These are phyloP conservation scores for Melanomma pulvis-pyrius DNA, from an alignment of 495 filamentous ascomycete species.

Conservation along the genomic window DNA sequence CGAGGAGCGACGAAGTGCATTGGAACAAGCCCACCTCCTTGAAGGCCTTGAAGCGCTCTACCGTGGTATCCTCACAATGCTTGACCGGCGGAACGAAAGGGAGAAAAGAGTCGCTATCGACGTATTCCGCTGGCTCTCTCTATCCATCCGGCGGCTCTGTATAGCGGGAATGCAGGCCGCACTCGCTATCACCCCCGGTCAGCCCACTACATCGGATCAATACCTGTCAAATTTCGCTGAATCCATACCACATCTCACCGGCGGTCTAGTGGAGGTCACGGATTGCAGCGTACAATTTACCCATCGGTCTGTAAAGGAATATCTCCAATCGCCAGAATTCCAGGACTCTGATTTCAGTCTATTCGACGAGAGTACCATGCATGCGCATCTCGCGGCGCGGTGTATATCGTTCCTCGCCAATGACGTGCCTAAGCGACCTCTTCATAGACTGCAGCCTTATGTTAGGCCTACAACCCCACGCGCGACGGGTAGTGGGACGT, in stretches of 20 bases:
- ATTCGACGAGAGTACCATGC: constrained; percentile 21
- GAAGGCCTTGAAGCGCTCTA: constrained; percentile 30
- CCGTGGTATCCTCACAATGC: constrained; percentile 18
- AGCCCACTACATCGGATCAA: not conserved
- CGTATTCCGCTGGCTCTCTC: constrained; percentile 29
- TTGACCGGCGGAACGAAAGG: constrained; percentile 3
- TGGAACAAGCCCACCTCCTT: constrained; percentile 5
- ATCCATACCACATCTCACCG: constrained; percentile 23
- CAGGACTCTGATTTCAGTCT: constrained; percentile 19
- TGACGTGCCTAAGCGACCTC: constrained; percentile 28
- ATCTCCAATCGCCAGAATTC: constrained; percentile 22
- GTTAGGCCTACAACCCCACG: constrained; percentile 4
- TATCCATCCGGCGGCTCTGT: constrained; percentile 19
- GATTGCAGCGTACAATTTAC: constrained; percentile 14
- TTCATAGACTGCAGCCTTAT: constrained; percentile 10
- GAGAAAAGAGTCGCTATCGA: constrained; percentile 21
- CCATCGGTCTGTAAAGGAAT: constrained; percentile 24
- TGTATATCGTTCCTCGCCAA: constrained; percentile 34
- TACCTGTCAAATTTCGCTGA: constrained; percentile 18
- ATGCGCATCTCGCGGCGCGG: constrained; percentile 29
- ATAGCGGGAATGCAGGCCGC: constrained; percentile 14
- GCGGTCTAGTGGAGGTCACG: constrained; percentile 27
- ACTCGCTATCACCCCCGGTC: constrained; percentile 22
- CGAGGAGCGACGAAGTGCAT: constrained; percentile 13
- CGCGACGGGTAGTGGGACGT: constrained; percentile 17